Conservation (phyloP, 371 early-diverging fungal genomes). For the Mucor mucedo region DNA sequence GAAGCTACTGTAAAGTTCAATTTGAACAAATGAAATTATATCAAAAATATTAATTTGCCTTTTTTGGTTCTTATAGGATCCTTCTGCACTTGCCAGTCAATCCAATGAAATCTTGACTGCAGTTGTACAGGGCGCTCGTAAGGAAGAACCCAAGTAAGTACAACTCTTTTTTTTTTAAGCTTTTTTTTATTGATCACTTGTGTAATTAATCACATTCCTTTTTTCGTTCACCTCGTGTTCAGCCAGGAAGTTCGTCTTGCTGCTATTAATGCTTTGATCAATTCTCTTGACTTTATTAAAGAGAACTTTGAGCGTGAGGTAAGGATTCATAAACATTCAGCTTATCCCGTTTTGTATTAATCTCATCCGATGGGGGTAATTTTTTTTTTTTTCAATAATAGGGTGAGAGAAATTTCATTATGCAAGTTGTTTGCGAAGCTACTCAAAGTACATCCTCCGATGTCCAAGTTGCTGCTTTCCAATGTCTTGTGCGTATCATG, state of each 20-base stretch:
- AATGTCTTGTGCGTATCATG: slow-evolving; percentile 96
- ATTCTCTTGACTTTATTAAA: slow-evolving; percentile 92
- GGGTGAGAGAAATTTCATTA: slow-evolving; percentile 95
- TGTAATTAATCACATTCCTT: slow-evolving; percentile 4
- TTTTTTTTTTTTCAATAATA: slow-evolving; percentile 15
- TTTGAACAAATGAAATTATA: not conserved
- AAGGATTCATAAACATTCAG: not conserved
- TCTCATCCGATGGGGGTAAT: not conserved
- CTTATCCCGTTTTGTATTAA: too few species aligned
- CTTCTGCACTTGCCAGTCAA: slow-evolving; percentile 75
- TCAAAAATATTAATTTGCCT: not conserved
- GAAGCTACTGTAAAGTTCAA: slow-evolving; percentile 71
- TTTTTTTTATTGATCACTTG: not conserved
- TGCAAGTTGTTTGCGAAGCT: slow-evolving; percentile 97
- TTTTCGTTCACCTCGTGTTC: not conserved
- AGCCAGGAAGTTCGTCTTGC: slow-evolving; percentile 86
- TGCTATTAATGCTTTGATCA: slow-evolving; percentile 88
- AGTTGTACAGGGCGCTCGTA: slow-evolving; percentile 90
- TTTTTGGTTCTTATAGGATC: slow-evolving; percentile 58
- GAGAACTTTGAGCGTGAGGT: slow-evolving; percentile 89
- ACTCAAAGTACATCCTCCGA: slow-evolving; percentile 77
- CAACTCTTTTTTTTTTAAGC: not conserved
- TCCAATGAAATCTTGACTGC: slow-evolving; percentile 91
- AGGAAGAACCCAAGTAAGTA: slow-evolving; percentile 65
- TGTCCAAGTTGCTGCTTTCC: slow-evolving; percentile 87